These are phyloP conservation scores for Protea cynaroides DNA, from an alignment of 164 flowering plant species.

Conservation along the genomic window DNA sequence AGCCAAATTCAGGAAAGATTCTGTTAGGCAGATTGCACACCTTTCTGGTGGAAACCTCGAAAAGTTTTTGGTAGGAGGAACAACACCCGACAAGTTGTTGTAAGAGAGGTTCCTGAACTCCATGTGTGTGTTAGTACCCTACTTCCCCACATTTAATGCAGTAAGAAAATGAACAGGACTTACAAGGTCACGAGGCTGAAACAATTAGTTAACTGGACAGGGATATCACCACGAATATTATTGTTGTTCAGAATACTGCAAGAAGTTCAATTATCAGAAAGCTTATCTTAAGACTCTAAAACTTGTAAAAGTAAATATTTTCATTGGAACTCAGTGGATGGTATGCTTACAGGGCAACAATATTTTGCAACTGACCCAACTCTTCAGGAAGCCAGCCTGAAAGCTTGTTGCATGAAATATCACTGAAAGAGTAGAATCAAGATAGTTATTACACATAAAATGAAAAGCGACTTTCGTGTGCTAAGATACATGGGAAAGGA, in stretches of 20 bases:
- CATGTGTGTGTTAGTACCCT: background rate
- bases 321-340: background rate
- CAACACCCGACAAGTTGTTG: slow-evolving; percentile 73
- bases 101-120: slow-evolving; percentile 62
- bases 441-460: background rate
- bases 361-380: slow-evolving; percentile 74
- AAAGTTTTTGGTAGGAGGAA: slow-evolving; percentile 53
- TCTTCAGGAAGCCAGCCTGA: slow-evolving; percentile 67
- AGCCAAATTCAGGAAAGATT: background rate
- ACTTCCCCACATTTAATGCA: too few relatives aligned
- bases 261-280: background rate
- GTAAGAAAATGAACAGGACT: slow-evolving; percentile 11
- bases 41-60: slow-evolving; percentile 71
- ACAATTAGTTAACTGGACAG: slow-evolving; percentile 69
- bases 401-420: slow-evolving; percentile 67
- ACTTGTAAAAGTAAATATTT: too few relatives aligned
- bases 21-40: slow-evolving; percentile 18
- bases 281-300: too few relatives aligned
- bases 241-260: slow-evolving; percentile 72
- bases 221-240: slow-evolving; percentile 56
- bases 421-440: slow-evolving; percentile 29
- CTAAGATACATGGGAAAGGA: background rate
- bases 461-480: background rate
- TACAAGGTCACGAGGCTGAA: slow-evolving; percentile 65
- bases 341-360: slow-evolving; percentile 53